phyloP scores from a whole-genome alignment of 2,329 filamentous ascomycete genomes.

The Aspergillus felis region DNA sequence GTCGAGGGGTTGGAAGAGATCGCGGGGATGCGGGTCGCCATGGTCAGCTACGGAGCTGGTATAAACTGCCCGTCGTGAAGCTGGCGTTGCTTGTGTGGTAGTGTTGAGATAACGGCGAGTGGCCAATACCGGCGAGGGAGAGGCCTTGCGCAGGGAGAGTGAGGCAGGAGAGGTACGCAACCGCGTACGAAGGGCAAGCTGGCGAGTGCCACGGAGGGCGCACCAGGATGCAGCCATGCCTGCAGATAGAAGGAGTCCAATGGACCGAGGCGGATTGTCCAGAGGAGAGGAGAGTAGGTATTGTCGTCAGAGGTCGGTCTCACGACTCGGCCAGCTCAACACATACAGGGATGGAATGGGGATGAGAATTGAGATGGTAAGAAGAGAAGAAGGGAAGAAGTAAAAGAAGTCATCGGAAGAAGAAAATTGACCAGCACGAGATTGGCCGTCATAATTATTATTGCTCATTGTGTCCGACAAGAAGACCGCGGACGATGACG shows the following conservation, averaged over 20 bases:
- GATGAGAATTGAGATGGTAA: background rate
- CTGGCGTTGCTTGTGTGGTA: conserved; percentile 20
- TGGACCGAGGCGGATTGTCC: background rate
- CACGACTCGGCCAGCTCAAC: background rate
- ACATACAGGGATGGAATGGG: background rate
- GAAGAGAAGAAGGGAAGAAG: background rate
- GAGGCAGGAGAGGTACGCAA: conserved; percentile 20
- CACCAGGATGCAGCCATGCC: conserved; percentile 33
- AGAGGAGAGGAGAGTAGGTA: too few relatives aligned
- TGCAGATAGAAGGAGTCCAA: background rate
- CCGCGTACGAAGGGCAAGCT: conserved; percentile 32
- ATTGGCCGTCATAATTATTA: conserved; percentile 1
- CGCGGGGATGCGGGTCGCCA: conserved; percentile 43
- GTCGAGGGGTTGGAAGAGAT: conserved; percentile 47
- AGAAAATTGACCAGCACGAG: background rate
- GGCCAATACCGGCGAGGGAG: conserved; percentile 27
- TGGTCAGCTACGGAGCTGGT: conserved; percentile 90
- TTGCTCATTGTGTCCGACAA: background rate
- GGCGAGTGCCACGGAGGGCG: conserved; percentile 33
- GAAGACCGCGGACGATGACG: conserved; percentile 15
- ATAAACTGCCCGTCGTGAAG: conserved; percentile 57
- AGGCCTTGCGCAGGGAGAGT: conserved; percentile 19
- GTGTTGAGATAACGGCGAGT: conserved; percentile 28
- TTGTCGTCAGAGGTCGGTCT: background rate
- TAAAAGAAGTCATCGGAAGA: conserved; percentile 3